Percentiles rank a stretch among this genome's conserved stretches.
Evolutionary conservation across 2,329 filamentous ascomycete genomes (phyloP).

Genomic region (Trichoderma polysporum): DNA sequence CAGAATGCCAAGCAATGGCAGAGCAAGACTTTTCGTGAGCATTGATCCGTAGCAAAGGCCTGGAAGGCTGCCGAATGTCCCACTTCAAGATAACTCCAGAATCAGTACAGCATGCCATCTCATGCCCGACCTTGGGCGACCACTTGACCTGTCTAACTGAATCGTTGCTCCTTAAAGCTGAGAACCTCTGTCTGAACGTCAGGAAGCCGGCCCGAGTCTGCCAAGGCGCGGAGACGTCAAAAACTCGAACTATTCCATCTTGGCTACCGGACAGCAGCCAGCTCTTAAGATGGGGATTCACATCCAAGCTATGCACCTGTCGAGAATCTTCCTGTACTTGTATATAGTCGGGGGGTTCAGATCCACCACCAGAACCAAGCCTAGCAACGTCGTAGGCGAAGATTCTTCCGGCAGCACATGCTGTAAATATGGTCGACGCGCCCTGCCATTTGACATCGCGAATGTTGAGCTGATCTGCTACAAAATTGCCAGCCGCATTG

Average conservation of each 20-base stretch:
- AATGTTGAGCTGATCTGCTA: slow-evolving; percentile 60
- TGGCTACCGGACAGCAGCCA: slow-evolving; percentile 63
- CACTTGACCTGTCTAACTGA: slow-evolving; percentile 62
- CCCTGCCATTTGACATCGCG: slow-evolving; percentile 61
- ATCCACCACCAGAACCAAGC: slow-evolving; percentile 44
- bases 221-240: slow-evolving; percentile 54
- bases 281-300: slow-evolving; percentile 59
- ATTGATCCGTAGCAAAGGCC: slow-evolving; percentile 58
- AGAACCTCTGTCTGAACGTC: slow-evolving; percentile 50
- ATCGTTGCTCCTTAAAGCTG: slow-evolving; percentile 40
- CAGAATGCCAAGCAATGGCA: slow-evolving; percentile 65
- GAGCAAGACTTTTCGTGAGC: slow-evolving; percentile 61
- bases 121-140: slow-evolving; percentile 61
- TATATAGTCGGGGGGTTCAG: slow-evolving; percentile 53
- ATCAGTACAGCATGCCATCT: slow-evolving; percentile 65
- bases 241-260: slow-evolving; percentile 62
- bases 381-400: slow-evolving; percentile 62
- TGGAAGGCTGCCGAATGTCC: slow-evolving; percentile 57
- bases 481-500: slow-evolving; percentile 41
- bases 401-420: slow-evolving; percentile 63
- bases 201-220: slow-evolving; percentile 49
- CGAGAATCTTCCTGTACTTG: slow-evolving; percentile 61
- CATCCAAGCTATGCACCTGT: slow-evolving; percentile 63
- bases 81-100: slow-evolving; percentile 62
- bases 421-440: slow-evolving; percentile 58